Conservation (phyloP, 1,139 yeast species). For the Lodderomyces oxycetoniae region DNA sequence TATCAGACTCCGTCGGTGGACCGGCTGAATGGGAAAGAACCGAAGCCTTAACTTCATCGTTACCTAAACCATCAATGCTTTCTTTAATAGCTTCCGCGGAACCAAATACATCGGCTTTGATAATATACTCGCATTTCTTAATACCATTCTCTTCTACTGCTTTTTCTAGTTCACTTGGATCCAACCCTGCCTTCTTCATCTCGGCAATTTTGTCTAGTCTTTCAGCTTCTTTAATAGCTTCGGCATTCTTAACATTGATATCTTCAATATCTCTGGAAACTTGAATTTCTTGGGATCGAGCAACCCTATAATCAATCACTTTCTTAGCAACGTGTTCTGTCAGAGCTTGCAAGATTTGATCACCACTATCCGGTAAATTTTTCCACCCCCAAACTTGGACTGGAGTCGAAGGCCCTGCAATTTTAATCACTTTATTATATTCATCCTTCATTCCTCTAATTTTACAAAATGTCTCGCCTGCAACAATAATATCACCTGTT, state of each 20-base stretch:
- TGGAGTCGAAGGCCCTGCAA: constrained; percentile 86
- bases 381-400: constrained; percentile 96
- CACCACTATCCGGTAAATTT: constrained; percentile 89
- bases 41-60: constrained; percentile 70
- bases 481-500: constrained; percentile 67
- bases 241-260: constrained; percentile 56
- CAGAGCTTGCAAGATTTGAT: constrained; percentile 70
- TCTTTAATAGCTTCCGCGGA: constrained; percentile 64
- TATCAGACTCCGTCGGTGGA: constrained; percentile 74
- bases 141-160: constrained; percentile 18
- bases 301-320: constrained; percentile 60
- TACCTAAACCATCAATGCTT: constrained; percentile 75
- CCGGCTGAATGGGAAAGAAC: constrained; percentile 80
- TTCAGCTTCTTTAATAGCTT: constrained; percentile 44
- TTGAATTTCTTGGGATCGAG: constrained; percentile 52
- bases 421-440: constrained; percentile 54
- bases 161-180: constrained; percentile 30
- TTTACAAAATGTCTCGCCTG: constrained; percentile 84
- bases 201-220: constrained; percentile 51
- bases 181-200: constrained; percentile 54
- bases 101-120: constrained; percentile 86
- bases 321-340: constrained; percentile 72
- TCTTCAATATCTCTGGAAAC: constrained; percentile 65
- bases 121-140: constrained; percentile 52
- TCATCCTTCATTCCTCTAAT: constrained; percentile 82